phyloP scores from a whole-genome alignment of 164 flowering plant species.

The Warburgia ugandensis region DNA sequence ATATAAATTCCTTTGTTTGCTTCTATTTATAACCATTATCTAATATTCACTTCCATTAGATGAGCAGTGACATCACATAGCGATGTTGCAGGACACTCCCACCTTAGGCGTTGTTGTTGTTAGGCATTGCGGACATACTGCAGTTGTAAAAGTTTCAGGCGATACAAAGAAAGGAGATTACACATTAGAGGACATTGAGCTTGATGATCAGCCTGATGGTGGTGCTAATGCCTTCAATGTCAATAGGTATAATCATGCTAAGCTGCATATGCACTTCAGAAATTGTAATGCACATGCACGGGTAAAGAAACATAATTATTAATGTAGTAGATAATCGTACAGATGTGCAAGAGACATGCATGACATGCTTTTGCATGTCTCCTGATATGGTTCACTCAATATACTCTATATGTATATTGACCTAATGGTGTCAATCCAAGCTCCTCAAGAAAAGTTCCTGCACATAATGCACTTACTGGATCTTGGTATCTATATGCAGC shows the following conservation, averaged over 20 bases:
- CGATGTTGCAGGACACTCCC: constrained; percentile 59
- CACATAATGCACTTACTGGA: too few species aligned
- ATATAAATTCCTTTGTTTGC: constrained; percentile 3
- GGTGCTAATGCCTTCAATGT: constrained; percentile 85
- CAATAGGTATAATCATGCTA: constrained; percentile 72
- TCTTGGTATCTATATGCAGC: too few species aligned
- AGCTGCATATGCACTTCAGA: too few species aligned
- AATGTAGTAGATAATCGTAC: too few species aligned
- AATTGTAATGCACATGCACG: too few species aligned
- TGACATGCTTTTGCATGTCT: too few species aligned
- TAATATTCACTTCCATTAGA: background rate
- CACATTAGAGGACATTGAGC: constrained; percentile 36
- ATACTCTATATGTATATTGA: too few species aligned
- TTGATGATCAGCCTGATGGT: constrained; percentile 83
- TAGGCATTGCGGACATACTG: constrained; percentile 65
- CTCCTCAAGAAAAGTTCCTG: too few species aligned
- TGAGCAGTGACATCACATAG: constrained; percentile 9
- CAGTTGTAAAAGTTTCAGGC: constrained; percentile 57
- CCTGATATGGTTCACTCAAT: too few species aligned
- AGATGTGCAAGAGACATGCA: too few species aligned
- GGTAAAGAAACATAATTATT: too few species aligned
- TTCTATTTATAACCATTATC: background rate
- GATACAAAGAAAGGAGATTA: constrained; percentile 29
- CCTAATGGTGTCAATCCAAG: too few species aligned
- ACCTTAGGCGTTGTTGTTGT: constrained; percentile 61